Conservation (phyloP, 2,329 filamentous ascomycete genomes). For the Penicillium sp. region DNA sequence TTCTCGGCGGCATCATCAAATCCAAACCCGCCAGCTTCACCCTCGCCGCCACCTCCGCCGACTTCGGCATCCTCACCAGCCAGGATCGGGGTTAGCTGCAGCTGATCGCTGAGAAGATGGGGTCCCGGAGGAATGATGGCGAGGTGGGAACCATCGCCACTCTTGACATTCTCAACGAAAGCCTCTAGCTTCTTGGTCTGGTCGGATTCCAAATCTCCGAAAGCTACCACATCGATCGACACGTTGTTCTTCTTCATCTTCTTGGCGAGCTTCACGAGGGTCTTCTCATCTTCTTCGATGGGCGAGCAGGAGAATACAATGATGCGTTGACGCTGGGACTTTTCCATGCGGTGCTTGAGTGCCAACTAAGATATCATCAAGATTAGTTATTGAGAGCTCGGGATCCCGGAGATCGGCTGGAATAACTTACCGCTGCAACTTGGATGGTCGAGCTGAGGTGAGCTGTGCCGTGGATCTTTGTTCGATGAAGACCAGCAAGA, state of each 20-base stretch:
- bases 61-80: conserved; percentile 72
- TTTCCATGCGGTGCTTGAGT: conserved; percentile 96
- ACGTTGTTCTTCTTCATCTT: conserved; percentile 99
- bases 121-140: conserved; percentile 87
- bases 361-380: conserved; percentile 64
- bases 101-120: conserved; percentile 87
- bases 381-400: conserved; percentile 11
- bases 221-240: conserved; percentile 89
- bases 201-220: conserved; percentile 89
- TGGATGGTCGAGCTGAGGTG: conserved; percentile 93
- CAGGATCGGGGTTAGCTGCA: conserved; percentile 85
- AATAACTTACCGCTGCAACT: conserved; percentile 75
- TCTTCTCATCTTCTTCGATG: conserved; percentile 84
- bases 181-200: conserved; percentile 84
- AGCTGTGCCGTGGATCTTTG: conserved; percentile 85
- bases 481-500: conserved; percentile 85
- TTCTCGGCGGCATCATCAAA: conserved; percentile 80
- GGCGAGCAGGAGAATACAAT: conserved; percentile 96
- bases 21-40: conserved; percentile 58
- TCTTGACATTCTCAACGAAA: conserved; percentile 91
- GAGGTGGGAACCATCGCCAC: conserved; percentile 84
- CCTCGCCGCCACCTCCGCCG: conserved; percentile 46
- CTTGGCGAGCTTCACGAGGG: conserved; percentile 83
- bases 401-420: neutral
- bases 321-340: conserved; percentile 92